Evolutionary conservation across 2,329 filamentous ascomycete genomes (phyloP), one percentile per base, ranked within the genome.

Genomic region (Claviceps sp.): DNA sequence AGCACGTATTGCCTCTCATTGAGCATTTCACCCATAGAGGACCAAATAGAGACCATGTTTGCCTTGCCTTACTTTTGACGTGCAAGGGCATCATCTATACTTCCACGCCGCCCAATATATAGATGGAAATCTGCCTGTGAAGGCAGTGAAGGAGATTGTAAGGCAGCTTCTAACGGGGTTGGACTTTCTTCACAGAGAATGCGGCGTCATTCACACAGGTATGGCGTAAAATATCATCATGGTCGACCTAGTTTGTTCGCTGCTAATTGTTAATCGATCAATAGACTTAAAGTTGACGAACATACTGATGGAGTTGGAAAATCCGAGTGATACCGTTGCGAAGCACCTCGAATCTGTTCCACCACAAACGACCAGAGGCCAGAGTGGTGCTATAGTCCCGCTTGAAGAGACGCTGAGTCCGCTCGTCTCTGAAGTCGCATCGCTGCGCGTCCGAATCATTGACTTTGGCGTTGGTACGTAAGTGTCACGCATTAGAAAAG

Each of bases 61-160:
- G 47, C 36, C 47, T 40, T 49, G 47, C 36, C 47, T 49, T 42
- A 23, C 42, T 11, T 49, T 49, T 42, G 47, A 49, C 38, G 47
- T 49, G 11, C 38, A 42, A 40, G 47, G 47, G n/a, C 38, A 49
- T 17, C 47, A 49, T 34, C 38, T 49, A 16, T 20, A 29, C 34
- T 49, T 49, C 38, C 47, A 49, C 17, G 22, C 47, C 17, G 38
- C 36, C 13, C 40, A 49, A n/a, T 36, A 42, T 23, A 38, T 43
- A 16, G 38, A 49, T 26, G 23, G 47, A 20, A 49, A n/a, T 11
- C 42, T 49, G 34, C 47, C 47, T 34, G 20, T 49, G 11, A 49
- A 49, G 37, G 5, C 47, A n/a, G 47, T 49, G 37, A 49, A 49
- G 47, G 37, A 26, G 2, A 26, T 26, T 26, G 23, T 26, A 26